A percentile compares a stretch with the other conserved stretches of the same genome.
phyloP scores from a whole-genome alignment of 306 rosid genomes.

The Begonia peltatifolia region DNA sequence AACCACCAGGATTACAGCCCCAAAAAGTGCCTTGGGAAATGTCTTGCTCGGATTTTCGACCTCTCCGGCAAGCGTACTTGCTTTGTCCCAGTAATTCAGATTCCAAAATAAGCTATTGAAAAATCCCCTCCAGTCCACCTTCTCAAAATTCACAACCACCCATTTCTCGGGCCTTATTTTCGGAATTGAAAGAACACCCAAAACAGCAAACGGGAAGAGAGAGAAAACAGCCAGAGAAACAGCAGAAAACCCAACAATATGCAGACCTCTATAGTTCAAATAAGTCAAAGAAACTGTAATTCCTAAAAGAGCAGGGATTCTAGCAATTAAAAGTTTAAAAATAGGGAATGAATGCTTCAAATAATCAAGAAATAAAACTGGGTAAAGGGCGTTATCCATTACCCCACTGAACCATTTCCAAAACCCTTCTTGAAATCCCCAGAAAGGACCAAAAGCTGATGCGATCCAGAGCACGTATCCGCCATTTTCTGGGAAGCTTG shows the following conservation, averaged over 20 bases:
- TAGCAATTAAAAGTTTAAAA: slow-evolving; percentile 25
- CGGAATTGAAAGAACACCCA: slow-evolving; percentile 58
- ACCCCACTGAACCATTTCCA: slow-evolving; percentile 98
- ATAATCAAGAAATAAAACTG: slow-evolving; percentile 80
- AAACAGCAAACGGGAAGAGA: slow-evolving; percentile 46
- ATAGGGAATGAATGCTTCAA: slow-evolving; percentile 61
- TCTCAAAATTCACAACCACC: slow-evolving; percentile 38
- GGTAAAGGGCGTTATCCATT: slow-evolving; percentile 91
- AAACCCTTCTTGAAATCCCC: slow-evolving; percentile 88
- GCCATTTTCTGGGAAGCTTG: slow-evolving; percentile 67
- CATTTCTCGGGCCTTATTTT: slow-evolving; percentile 40
- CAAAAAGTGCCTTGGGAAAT: slow-evolving; percentile 73
- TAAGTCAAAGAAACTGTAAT: slow-evolving; percentile 56
- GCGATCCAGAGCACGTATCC: slow-evolving; percentile 83
- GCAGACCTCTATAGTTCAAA: slow-evolving; percentile 75
- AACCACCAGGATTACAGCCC: slow-evolving; percentile 64
- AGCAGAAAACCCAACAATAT: slow-evolving; percentile 76
- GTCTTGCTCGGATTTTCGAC: slow-evolving; percentile 65
- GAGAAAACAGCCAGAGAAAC: slow-evolving; percentile 64
- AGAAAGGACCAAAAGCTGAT: slow-evolving; percentile 74
- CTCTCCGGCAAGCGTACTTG: slow-evolving; percentile 88
- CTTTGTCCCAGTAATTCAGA: slow-evolving; percentile 90
- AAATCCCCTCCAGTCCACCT: slow-evolving; percentile 59
- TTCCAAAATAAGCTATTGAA: slow-evolving; percentile 89
- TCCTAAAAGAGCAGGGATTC: slow-evolving; percentile 60